These are phyloP conservation scores for Candida sonorensis DNA, from an alignment of 805 yeast species.

Conservation along the genomic window DNA sequence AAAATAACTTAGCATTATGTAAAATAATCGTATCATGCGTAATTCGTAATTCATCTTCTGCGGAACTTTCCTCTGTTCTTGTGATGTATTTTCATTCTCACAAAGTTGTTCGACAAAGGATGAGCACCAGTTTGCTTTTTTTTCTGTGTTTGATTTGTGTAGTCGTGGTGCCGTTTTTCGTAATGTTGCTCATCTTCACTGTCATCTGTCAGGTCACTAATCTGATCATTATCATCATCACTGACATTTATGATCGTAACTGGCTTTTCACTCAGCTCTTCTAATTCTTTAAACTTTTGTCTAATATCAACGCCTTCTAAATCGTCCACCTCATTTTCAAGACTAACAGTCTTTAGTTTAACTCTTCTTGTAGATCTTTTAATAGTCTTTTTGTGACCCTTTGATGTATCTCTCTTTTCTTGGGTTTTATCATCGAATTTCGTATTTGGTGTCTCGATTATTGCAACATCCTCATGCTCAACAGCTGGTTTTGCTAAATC, in stretches of 20 bases:
- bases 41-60: conserved; percentile 18
- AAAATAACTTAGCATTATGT: too few relatives aligned
- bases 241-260: too few relatives aligned
- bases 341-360: conserved; percentile 36
- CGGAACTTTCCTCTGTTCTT: conserved; percentile 17
- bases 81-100: conserved; percentile 27
- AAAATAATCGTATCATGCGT: too few relatives aligned
- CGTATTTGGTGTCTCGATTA: conserved; percentile 1
- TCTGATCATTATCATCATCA: conserved; percentile 3
- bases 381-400: conserved; percentile 34
- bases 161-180: too few relatives aligned
- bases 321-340: conserved; percentile 21
- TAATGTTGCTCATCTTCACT: conserved; percentile 17
- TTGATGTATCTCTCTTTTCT: conserved; percentile 5
- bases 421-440: background rate
- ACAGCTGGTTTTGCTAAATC: too few relatives aligned
- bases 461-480: too few relatives aligned
- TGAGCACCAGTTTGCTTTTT: conserved; percentile 19
- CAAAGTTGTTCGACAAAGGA: conserved; percentile 29
- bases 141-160: too few relatives aligned
- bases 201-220: conserved; percentile 14
- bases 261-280: conserved; percentile 12
- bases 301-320: conserved; percentile 36
- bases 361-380: conserved; percentile 47
- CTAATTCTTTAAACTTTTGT: conserved; percentile 30